Percentiles rank a stretch among this genome's conserved stretches.
phyloP scores from a whole-genome alignment of 345 rosid species.

The Salix purpurea region DNA sequence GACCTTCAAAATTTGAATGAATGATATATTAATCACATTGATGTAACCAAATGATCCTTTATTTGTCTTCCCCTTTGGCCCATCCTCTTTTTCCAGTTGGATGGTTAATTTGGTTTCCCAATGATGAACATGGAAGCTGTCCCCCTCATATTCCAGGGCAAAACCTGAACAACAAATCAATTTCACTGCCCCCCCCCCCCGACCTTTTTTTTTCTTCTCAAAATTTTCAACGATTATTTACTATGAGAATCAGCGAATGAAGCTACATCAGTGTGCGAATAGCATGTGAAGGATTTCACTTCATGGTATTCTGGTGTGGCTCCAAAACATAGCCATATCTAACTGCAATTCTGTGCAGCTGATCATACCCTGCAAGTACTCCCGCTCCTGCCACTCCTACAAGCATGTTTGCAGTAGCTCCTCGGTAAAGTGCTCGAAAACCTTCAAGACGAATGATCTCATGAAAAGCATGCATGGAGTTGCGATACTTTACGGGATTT shows the following conservation, averaged over 20 bases:
- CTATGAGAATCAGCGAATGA: neutral
- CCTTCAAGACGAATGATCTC: constrained; percentile 76
- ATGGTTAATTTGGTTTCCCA: neutral
- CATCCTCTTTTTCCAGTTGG: too few relatives aligned
- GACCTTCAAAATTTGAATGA: too few relatives aligned
- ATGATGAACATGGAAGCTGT: neutral
- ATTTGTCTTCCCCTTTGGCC: too few relatives aligned
- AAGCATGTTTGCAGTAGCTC: constrained; percentile 90
- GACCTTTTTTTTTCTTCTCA: neutral
- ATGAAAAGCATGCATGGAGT: constrained; percentile 50
- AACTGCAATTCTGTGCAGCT: constrained; percentile 62
- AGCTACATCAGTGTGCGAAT: neutral
- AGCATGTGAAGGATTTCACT: constrained; percentile 8
- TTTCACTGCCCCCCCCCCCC: neutral
- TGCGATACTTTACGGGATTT: constrained; percentile 58
- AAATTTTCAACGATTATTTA: neutral
- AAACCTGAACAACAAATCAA: neutral
- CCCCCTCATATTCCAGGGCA: neutral
- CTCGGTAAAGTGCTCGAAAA: constrained; percentile 58
- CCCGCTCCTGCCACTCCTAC: constrained; percentile 96
- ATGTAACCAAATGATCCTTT: too few relatives aligned
- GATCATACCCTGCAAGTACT: constrained; percentile 88
- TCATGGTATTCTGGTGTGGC: constrained; percentile 31
- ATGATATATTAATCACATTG: too few relatives aligned
- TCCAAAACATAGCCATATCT: constrained; percentile 37